Percentiles rank a stretch among this genome's conserved stretches.
Evolutionary conservation across 2,329 filamentous ascomycete species (phyloP).

Genomic region (Tolypocladium amazonense): DNA sequence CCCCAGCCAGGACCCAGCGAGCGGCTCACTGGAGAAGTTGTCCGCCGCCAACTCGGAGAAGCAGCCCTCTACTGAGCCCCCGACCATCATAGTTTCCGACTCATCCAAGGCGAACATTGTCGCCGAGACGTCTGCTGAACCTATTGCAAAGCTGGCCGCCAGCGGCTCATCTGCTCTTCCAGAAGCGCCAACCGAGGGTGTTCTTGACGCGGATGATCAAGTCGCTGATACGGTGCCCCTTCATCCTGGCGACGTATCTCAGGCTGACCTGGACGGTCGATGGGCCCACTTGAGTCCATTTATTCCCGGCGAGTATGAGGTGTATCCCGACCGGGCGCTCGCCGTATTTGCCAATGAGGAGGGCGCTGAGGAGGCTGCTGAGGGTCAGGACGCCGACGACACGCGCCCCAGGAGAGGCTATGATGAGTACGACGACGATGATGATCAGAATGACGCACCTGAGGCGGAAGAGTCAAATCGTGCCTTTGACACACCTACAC

Average conservation of each 20-base stretch:
- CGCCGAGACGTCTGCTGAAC: not conserved
- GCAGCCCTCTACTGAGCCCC: not conserved
- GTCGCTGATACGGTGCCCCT: not conserved
- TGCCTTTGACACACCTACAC: slow-evolving; percentile 25
- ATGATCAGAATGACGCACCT: slow-evolving; percentile 20
- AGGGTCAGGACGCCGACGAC: slow-evolving; percentile 8
- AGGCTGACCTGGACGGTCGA: slow-evolving; percentile 18
- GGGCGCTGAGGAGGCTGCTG: slow-evolving; percentile 5
- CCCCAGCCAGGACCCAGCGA: not conserved
- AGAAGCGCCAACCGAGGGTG: not conserved
- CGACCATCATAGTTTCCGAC: slow-evolving; percentile 1
- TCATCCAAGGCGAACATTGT: not conserved
- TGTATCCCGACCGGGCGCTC: slow-evolving; percentile 17
- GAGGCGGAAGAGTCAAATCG: slow-evolving; percentile 24
- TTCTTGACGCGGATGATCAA: not conserved
- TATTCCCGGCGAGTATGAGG: slow-evolving; percentile 24
- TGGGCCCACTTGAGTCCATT: slow-evolving; percentile 31
- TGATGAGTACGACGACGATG: slow-evolving; percentile 14
- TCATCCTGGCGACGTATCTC: slow-evolving; percentile 11
- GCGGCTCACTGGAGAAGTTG: no score
- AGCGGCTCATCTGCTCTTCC: not conserved
- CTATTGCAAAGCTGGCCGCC: not conserved
- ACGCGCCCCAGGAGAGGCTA: slow-evolving; percentile 14
- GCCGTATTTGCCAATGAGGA: not conserved
- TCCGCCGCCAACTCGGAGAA: not conserved